Base-by-base conservation (phyloP, 129 eudicot genomes). In the Helichrysum umbraculigerum region DNA sequence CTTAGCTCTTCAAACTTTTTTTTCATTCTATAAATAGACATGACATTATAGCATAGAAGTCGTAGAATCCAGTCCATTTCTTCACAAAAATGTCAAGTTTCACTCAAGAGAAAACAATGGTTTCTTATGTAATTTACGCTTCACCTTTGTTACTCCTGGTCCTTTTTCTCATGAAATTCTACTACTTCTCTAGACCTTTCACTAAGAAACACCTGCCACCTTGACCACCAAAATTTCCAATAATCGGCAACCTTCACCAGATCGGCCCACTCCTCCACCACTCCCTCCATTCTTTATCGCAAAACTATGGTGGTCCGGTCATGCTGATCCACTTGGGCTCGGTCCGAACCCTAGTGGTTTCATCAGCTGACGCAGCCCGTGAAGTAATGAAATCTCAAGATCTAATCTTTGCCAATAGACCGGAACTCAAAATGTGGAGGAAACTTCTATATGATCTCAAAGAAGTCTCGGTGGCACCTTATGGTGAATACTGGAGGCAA, bases 401-500 rank as follows among this genome's bases (percentile, higher is more conserved):
- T 37, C 41, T 82, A 12, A 25, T 54, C 3, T 90, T 90, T 59
- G 85, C 92, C 22, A 83, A 81, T 73, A 63, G 98, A 50, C 86
- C 91, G 15, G 75, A 85, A 7, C 39, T 79, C 1, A 75, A 64
- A 25, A 44, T 79, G 15, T 68, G 75, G 25, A 83, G 78, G 1
- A 76, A 73, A 33, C 78, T 87, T 14, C 75, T 92, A 0, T 92
- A 84, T 29, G 73, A 82, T 64, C 33, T 34, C 10, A 86, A 70
- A 66, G 90, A 88, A 58, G 78, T 90, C 3, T 66, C 92, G 4
- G 67, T 77, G 15, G 79, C 95, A 0, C 96, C 96, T 22, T 90
- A 88, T 29, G 91, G 98, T 6, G 89, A 90, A 15, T 84, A 86
- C 25, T 90, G 98, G 96, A 78, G 98, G 65, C 92, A 85, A 22